These are phyloP conservation scores for Pseudohalonectria lignicola DNA, from an alignment of 2,329 filamentous ascomycete species.

Conservation along the genomic window DNA sequence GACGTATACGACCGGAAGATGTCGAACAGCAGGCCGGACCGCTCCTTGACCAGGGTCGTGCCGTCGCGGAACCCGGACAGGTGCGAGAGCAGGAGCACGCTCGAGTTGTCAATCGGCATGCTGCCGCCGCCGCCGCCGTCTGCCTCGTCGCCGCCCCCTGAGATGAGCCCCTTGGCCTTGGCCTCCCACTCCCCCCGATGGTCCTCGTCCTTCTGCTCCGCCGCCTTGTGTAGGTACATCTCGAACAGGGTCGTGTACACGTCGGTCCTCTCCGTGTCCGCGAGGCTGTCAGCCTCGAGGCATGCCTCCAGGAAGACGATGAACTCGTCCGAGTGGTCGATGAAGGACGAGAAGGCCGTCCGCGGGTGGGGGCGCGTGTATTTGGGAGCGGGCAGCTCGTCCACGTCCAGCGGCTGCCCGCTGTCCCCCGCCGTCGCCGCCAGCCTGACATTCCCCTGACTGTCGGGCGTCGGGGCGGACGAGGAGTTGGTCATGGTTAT, in stretches of 20 bases:
- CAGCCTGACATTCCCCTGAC: constrained; percentile 33
- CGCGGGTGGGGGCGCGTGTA: constrained; percentile 77
- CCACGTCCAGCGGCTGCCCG: constrained; percentile 36
- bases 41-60: constrained; percentile 85
- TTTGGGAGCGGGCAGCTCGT: constrained; percentile 27
- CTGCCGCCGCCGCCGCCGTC: constrained; percentile 3
- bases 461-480: constrained; percentile 39
- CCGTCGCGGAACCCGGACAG: constrained; percentile 83
- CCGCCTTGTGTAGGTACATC: constrained; percentile 91
- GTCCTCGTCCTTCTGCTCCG: constrained; percentile 51
- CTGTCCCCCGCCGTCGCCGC: constrained; percentile 35
- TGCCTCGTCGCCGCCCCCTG: constrained; percentile 49
- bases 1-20: constrained; percentile 95
- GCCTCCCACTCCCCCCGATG: constrained; percentile 74
- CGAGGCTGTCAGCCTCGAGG: constrained; percentile 59
- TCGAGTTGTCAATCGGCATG: constrained; percentile 84
- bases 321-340: constrained; percentile 87
- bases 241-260: constrained; percentile 93
- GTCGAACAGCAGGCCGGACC: constrained; percentile 83
- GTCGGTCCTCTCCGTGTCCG: constrained; percentile 67
- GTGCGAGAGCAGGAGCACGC: constrained; percentile 85
- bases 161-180: constrained; percentile 79
- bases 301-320: constrained; percentile 88
- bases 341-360: constrained; percentile 90
- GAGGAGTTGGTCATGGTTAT: constrained; percentile 68